Evolutionary conservation across 2,329 filamentous ascomycete genomes (phyloP), one percentile per base, ranked within the genome.

Genomic region (Amauroascus niger): DNA sequence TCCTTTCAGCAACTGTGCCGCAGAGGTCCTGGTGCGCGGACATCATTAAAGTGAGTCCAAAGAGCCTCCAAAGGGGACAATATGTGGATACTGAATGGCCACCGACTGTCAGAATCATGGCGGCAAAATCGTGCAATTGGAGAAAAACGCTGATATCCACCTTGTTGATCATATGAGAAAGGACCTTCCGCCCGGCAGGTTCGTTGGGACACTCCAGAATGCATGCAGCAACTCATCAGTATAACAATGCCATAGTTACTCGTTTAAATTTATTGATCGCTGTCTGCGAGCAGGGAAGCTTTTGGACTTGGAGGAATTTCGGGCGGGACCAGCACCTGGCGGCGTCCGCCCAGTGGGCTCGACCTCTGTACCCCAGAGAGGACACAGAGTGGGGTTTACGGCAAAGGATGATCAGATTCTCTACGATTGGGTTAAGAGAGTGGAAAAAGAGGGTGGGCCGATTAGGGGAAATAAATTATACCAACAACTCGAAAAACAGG

Each of bases 91-190:
- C 50, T 52, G 20, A 52, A 14, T n/a, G 11, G 11, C 33, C 22
- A 35, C 14, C 8, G 16, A 37, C 2, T 7, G 4, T 41, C 56
- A 76, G 68, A 65, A 66, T 58, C 75, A 83, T 65, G 80, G 80
- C 45, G 81, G 81, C 3, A 62, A 67, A 14, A 64, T 83, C 14
- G 75, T 79, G 5, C 61, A 66, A 14, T 61, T 75, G 39, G 80
- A 83, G 59, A 75, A 73, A 56, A 67, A 76, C 46, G 80, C 81
- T 43, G 78, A 83, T 60, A 72, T 80, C 59, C 69, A 74, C 51
- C 75, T 84, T 43, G 77, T 79, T 18, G 81, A 84, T 64, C 79
- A 83, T 62, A 60, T 70, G 37, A 75, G 69, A 57, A 74, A 71
- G 56, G 72, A 77, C 57, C 67, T 71, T 28, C 75, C 76, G 13